Conservation (phyloP, 306 rosid species). For the Quercus variabilis region DNA sequence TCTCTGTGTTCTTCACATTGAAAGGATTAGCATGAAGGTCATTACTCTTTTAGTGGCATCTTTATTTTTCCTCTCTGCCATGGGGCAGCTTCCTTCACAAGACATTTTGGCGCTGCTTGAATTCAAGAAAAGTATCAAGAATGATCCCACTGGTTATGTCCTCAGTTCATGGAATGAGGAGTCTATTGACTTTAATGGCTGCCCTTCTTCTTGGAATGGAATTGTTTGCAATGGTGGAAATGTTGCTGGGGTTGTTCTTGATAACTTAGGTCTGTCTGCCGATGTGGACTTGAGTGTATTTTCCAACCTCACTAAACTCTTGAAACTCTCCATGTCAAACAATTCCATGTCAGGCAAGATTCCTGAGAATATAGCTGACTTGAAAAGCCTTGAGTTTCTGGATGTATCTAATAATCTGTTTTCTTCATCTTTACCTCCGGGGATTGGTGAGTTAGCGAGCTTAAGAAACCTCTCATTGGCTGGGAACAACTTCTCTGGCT, state of each 20-base stretch:
- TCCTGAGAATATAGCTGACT: conserved; percentile 60
- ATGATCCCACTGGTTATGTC: conserved; percentile 90
- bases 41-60: conserved; percentile 54
- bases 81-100: conserved; percentile 96
- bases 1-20: conserved; percentile 13
- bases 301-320: conserved; percentile 77
- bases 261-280: conserved; percentile 77
- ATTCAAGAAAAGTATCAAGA: conserved; percentile 89
- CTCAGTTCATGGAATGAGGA: conserved; percentile 94
- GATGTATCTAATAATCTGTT: conserved; percentile 83
- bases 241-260: conserved; percentile 94
- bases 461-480: conserved; percentile 70
- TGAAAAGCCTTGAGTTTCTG: conserved; percentile 67
- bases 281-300: conserved; percentile 72
- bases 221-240: conserved; percentile 83
- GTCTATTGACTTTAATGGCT: conserved; percentile 94
- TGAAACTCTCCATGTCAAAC: conserved; percentile 73
- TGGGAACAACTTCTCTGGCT: conserved; percentile 88
- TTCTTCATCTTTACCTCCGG: conserved; percentile 56
- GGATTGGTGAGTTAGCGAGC: conserved; percentile 58
- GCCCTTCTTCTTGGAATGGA: conserved; percentile 98
- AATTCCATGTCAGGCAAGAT: conserved; percentile 72
- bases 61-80: conserved; percentile 52
- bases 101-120: conserved; percentile 87
- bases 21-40: conserved; percentile 45